Conservation (phyloP, 805 yeast genomes). For the Lachancea dasiensis region DNA sequence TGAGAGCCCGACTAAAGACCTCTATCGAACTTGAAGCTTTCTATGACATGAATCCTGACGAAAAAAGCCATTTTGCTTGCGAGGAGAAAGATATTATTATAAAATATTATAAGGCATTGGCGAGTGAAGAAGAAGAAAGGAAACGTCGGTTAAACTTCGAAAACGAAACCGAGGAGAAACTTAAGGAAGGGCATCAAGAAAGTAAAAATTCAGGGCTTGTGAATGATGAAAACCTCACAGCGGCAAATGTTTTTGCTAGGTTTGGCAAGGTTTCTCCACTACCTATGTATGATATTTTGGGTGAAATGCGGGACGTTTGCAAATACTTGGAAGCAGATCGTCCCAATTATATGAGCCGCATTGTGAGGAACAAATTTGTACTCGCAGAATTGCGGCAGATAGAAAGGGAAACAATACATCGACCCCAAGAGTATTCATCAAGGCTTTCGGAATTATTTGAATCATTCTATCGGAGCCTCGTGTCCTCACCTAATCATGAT, state of each 20-base stretch:
- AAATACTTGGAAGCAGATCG: constrained; percentile 15
- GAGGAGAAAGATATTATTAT: constrained; percentile 22
- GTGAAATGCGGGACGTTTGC: constrained; percentile 19
- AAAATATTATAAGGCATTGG: constrained; percentile 19
- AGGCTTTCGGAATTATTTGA: constrained; percentile 9
- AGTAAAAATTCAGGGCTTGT: no score
- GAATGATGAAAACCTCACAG: background rate
- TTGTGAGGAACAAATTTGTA: constrained; percentile 13
- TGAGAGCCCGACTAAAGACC: constrained; percentile 46
- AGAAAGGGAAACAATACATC: constrained; percentile 3
- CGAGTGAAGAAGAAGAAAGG: constrained; percentile 11
- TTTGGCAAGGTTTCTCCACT: constrained; percentile 7
- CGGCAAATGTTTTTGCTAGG: constrained; percentile 3
- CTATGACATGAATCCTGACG: constrained; percentile 35
- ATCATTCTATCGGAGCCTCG: constrained; percentile 15
- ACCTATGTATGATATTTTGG: constrained; percentile 17
- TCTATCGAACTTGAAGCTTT: constrained; percentile 56
- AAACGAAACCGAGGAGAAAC: constrained; percentile 5
- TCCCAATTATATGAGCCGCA: constrained; percentile 12
- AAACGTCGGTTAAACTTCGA: background rate
- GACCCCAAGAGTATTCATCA: background rate
- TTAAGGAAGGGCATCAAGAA: constrained; percentile 11
- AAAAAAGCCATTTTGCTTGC: constrained; percentile 10
- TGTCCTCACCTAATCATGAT: constrained; percentile 9
- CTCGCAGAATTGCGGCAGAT: constrained; percentile 8